Evolutionary conservation across 768 basidiomycete genomes (phyloP).

Genomic region (Collybiopsis confluens): DNA sequence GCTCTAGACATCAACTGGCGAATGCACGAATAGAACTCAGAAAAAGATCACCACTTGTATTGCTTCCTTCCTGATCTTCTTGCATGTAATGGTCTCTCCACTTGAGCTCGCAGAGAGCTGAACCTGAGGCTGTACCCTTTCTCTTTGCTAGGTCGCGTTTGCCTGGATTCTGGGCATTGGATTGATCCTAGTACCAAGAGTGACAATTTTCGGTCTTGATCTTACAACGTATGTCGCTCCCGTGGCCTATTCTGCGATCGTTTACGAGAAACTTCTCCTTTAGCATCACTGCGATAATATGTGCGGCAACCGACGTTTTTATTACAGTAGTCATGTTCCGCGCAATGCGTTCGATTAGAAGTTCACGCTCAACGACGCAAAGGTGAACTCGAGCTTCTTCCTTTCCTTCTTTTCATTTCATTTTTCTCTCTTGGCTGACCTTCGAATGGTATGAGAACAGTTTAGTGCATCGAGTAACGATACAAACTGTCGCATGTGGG

Average conservation of each 20-base stretch:
- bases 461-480: neutral
- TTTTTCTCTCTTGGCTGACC: neutral
- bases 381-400: neutral
- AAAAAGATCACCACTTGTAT: neutral
- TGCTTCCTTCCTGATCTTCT: neutral
- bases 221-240: neutral
- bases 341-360: neutral
- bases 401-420: no score
- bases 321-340: neutral
- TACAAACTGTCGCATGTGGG: constrained; percentile 2
- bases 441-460: neutral
- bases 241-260: neutral
- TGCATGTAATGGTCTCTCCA: no score
- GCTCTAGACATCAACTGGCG: neutral
- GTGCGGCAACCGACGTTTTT: constrained; percentile 1
- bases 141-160: neutral
- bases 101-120: no score
- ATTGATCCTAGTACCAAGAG: neutral
- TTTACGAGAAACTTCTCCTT: neutral
- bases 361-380: neutral
- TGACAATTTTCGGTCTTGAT: neutral
- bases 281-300: neutral
- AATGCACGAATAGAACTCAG: neutral
- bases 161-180: neutral
- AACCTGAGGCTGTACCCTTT: no score